Evolutionary conservation across 148 eudicot genomes (phyloP).

Genomic region (Linanthus parryae): DNA sequence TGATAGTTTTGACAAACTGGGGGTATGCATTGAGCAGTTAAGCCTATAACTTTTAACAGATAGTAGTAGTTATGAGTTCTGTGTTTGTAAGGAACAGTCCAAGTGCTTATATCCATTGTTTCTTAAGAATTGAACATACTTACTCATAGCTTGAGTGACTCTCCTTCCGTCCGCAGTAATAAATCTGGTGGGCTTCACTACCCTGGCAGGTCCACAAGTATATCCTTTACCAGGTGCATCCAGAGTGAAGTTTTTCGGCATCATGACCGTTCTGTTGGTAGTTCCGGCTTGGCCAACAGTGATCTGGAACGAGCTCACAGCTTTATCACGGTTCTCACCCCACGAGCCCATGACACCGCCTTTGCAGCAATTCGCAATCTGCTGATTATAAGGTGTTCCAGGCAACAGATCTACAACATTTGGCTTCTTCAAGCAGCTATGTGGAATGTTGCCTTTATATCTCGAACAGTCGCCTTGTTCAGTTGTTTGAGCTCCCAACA

Average conservation of each 20-base stretch:
- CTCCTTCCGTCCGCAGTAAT: constrained; percentile 39
- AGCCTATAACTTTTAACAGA: neutral
- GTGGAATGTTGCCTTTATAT: constrained; percentile 51
- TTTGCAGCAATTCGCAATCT: constrained; percentile 52
- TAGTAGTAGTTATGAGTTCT: neutral
- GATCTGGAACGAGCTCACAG: constrained; percentile 47
- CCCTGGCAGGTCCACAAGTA: constrained; percentile 51
- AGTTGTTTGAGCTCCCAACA: constrained; percentile 52
- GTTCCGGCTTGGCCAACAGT: constrained; percentile 56
- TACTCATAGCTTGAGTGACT: constrained; percentile 62
- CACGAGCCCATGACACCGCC: constrained; percentile 61
- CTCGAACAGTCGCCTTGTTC: constrained; percentile 72
- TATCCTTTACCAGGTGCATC: constrained; percentile 63
- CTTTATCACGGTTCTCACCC: constrained; percentile 45
- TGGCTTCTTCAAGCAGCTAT: constrained; percentile 52
- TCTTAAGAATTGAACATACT: constrained; percentile 11
- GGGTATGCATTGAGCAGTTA: neutral
- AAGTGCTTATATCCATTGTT: neutral
- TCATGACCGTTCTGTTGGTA: constrained; percentile 46
- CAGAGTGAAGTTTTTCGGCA: constrained; percentile 56
- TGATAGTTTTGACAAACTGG: neutral
- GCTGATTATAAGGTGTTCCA: constrained; percentile 53
- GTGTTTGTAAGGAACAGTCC: neutral
- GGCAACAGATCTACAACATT: constrained; percentile 53
- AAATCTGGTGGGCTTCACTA: constrained; percentile 39